phyloP scores from a whole-genome alignment of 192 early-diverging fungal genomes.

The Powellomyces hirtus region DNA sequence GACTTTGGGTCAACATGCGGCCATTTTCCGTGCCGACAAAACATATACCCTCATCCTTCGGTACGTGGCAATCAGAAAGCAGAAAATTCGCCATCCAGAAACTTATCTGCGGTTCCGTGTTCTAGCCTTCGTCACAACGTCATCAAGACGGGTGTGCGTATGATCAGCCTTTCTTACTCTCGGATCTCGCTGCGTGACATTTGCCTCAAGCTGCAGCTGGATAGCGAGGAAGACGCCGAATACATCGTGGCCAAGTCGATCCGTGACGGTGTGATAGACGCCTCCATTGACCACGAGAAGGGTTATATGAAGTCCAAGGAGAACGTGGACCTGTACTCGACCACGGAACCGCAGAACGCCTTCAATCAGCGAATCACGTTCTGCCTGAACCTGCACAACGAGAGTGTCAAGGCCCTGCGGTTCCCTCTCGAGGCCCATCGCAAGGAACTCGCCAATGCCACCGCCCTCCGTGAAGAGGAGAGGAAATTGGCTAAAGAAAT shows the following conservation, averaged over 20 bases:
- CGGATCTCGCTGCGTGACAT: constrained; percentile 94
- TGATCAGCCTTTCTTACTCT: constrained; percentile 95
- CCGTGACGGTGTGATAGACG: constrained; percentile 98
- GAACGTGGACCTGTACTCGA: constrained; percentile 92
- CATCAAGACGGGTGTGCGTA: constrained; percentile 97
- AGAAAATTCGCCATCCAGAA: too few species aligned
- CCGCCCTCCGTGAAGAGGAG: constrained; percentile 81
- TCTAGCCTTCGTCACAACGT: constrained; percentile 91
- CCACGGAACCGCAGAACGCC: constrained; percentile 92
- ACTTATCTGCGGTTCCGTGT: background rate
- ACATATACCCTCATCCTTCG: constrained; percentile 89
- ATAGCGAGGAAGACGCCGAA: constrained; percentile 98
- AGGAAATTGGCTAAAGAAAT: constrained; percentile 91
- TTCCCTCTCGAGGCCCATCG: constrained; percentile 86
- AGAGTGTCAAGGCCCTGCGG: constrained; percentile 96
- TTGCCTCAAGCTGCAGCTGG: constrained; percentile 93
- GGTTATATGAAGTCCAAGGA: constrained; percentile 94
- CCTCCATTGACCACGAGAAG: constrained; percentile 90
- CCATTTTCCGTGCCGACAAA: constrained; percentile 82
- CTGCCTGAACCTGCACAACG: constrained; percentile 95
- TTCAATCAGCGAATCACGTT: constrained; percentile 94
- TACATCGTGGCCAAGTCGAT: constrained; percentile 99
- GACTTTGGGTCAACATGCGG: constrained; percentile 67
- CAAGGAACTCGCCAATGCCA: constrained; percentile 79
- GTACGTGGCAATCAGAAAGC: constrained; percentile 14